Base-by-base conservation (phyloP, 2,329 filamentous ascomycete species). In the Penicillium hordei region DNA sequence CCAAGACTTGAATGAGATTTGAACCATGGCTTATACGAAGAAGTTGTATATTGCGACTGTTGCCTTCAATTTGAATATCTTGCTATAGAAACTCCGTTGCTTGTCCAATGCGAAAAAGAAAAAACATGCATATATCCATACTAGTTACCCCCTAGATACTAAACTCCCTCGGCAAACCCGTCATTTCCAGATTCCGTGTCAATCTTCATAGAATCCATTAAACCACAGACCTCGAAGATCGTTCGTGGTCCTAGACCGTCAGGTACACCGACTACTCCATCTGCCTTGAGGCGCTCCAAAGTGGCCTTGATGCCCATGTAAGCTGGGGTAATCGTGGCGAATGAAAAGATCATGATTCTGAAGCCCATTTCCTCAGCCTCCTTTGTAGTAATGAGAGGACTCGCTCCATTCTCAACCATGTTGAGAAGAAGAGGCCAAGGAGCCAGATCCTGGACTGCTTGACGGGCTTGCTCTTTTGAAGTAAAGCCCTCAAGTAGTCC, bases 331-430 rank as follows among this genome's bases (percentile, higher is more conserved):
- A 78, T 57, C 5, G 69, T 69, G 0, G 72, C 71, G 40, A 76
- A 75, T 0, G 75, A 74, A 57, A 77, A 76, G 40, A 78, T 78
- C 66, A 78, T 76, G 42, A 79, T 75, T 6, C 71, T 65, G 61
- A 78, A 79, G 1, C 76, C 76, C 65, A 78, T 70, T 39, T 75
- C 69, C 39, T 70, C 57, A 0, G 75, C 75, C 45, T 78, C 75
- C 29, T 73, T 65, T 0, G 72, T 71, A 4, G 74, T 71, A 13
- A 76, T 70, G 12, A 72, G 62, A 0, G 77, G 76, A 0, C 69
- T 74, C 1, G 71, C 70, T 4, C 76, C 77, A 25, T 76, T 73
- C 45, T 78, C 75, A 2, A 79, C 77, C 68, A 77, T 76, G 46
- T 79, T 79, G 33, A 79, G 65, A 25, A 79, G 64, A 48, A 78